Base-by-base conservation (phyloP, 1,284 basidiomycete genomes). In the Cryptococcus amylolentus region DNA sequence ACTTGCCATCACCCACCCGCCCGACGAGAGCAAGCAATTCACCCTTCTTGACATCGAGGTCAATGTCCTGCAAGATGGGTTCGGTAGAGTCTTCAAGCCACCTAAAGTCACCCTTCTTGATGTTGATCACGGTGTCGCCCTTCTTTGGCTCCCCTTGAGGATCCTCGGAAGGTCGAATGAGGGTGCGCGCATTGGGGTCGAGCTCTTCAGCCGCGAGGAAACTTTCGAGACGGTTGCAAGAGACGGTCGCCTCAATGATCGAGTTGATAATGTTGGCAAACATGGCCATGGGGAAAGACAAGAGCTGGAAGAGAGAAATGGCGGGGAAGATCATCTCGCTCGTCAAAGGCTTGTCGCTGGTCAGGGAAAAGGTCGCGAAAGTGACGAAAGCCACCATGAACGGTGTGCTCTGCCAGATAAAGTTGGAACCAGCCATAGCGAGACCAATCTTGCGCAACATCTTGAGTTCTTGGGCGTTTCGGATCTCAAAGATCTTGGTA, bases 241-340 rank as follows among this genome's bases (percentile, higher is more conserved):
- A 94, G 13, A 98, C 94, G 45, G 87, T 77, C 0, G 93, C 89
- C 58, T 77, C 75, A 63, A 77, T 76, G 63, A 77, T 75, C 55
- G 66, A 68, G 67, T 71, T 74, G 69, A 78, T 73, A 55, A 78
- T 76, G 59, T 77, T 76, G 52, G 71, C 68, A 55, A 80, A 76
- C 49, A 95, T 91, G 1, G 86, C 88, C 38, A 97, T 81, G 1
- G 23, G 94, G 92, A 80, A 96, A 89, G 64, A 87, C 84, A 97
- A 80, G 0, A 98, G 82, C 82, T 91, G 88, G 80, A 97, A 98
- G 41, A 98, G 80, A 0, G 91, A 88, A 52, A 98, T 91, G 0
- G 91, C 87, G 4, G 94, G 94, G 82, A 98, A 98, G 66, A 97
- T 92, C 60, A 93, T 80, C 67, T 96, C 91, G 1, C 89, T 85